These are phyloP conservation scores for Aurinia saxatilis DNA, from an alignment of 345 rosid genomes.

Conservation along the genomic window DNA sequence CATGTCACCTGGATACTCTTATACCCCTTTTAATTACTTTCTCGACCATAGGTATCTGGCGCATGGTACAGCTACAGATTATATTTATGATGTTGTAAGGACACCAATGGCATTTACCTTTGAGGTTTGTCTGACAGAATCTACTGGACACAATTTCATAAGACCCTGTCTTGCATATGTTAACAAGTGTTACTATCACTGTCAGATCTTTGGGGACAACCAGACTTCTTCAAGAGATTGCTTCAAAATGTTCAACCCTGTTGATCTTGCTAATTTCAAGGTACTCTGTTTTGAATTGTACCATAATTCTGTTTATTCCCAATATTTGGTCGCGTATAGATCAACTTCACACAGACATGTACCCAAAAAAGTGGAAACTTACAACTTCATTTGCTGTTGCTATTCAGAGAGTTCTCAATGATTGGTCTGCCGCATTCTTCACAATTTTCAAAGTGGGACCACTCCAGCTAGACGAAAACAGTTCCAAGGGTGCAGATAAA, in stretches of 20 bases:
- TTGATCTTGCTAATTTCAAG: conserved; percentile 64
- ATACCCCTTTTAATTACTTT: background rate
- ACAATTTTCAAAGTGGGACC: conserved; percentile 61
- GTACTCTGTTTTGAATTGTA: conserved; percentile 30
- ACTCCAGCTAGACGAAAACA: conserved; percentile 32
- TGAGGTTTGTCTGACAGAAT: conserved; percentile 56
- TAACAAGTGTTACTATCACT: background rate
- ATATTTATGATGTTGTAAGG: conserved; percentile 71
- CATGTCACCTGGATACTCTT: background rate
- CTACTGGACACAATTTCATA: background rate
- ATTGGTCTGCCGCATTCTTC: conserved; percentile 87
- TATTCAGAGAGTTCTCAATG: conserved; percentile 72
- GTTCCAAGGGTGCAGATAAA: conserved; percentile 41
- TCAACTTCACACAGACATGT: background rate
- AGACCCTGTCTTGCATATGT: background rate
- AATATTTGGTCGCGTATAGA: background rate
- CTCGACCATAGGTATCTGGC: conserved; percentile 70
- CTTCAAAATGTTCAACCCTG: conserved; percentile 94
- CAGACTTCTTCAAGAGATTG: conserved; percentile 66
- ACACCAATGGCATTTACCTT: conserved; percentile 98
- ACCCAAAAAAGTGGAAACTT: background rate
- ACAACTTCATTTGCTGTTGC: conserved; percentile 10
- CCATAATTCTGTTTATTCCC: background rate
- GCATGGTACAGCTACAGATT: conserved; percentile 97
- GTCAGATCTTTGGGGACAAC: conserved; percentile 80